Percentiles rank a stretch among this genome's conserved stretches.
phyloP scores from a whole-genome alignment of 345 rosid genomes.

The Eutrema heterophyllum region DNA sequence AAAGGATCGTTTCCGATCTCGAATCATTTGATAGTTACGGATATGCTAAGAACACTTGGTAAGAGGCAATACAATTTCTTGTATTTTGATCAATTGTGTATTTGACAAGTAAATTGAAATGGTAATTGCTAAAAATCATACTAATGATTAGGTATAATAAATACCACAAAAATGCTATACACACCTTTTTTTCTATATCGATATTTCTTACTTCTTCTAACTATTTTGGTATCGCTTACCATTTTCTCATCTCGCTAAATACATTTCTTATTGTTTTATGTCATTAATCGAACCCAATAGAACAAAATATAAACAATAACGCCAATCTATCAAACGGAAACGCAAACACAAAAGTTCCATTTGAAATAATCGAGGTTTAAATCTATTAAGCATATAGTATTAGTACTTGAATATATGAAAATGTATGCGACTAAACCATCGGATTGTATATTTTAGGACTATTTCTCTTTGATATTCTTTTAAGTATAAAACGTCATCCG shows the following conservation, averaged over 20 bases:
- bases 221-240: neutral
- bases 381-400: neutral
- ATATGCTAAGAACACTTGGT: neutral
- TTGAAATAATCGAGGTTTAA: neutral
- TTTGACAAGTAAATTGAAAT: neutral
- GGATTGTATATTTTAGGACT: neutral
- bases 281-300: no score
- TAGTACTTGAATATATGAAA: neutral
- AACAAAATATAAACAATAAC: neutral
- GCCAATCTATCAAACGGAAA: neutral
- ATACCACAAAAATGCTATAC: neutral
- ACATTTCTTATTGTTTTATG: no score
- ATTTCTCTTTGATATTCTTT: neutral
- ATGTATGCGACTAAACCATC: neutral
- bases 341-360: neutral
- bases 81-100: neutral
- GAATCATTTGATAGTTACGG: neutral
- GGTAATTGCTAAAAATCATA: neutral
- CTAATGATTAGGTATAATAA: neutral
- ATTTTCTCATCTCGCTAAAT: no score
- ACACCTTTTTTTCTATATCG: no score
- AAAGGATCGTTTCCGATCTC: conserved; percentile 5
- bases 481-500: neutral
- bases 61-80: neutral
- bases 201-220: neutral